These are phyloP conservation scores for Boletellus sp. DNA, from an alignment of 1,284 basidiomycete genomes.

Conservation along the genomic window DNA sequence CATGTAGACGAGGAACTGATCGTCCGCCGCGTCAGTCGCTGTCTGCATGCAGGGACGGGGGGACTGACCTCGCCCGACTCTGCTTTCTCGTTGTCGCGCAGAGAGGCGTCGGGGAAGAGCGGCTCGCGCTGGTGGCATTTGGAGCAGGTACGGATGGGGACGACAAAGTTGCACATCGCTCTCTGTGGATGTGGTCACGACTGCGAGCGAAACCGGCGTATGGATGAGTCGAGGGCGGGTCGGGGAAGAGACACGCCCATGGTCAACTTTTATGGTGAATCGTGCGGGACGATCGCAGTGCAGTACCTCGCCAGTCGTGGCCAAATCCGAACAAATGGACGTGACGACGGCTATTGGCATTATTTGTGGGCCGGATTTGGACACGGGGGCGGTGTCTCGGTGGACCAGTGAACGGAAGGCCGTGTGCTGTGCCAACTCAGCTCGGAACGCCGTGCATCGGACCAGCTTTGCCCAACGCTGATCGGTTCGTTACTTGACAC, in stretches of 20 bases:
- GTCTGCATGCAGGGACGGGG: neutral
- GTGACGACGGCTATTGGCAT: too few relatives aligned
- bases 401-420: too few relatives aligned
- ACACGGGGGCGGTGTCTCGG: too few relatives aligned
- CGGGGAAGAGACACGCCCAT: too few relatives aligned
- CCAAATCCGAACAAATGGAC: too few relatives aligned
- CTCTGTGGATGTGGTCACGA: neutral
- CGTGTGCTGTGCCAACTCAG: too few relatives aligned
- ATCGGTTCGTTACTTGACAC: too few relatives aligned
- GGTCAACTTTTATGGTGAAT: slow-evolving; percentile 7
- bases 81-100: slow-evolving; percentile 17
- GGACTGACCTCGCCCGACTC: slow-evolving; percentile 17
- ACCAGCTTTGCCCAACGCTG: too few relatives aligned
- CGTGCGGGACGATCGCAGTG: slow-evolving; percentile 1
- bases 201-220: slow-evolving; percentile 5
- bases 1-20: slow-evolving; percentile 22
- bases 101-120: slow-evolving; percentile 17
- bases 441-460: too few relatives aligned
- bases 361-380: too few relatives aligned
- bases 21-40: neutral
- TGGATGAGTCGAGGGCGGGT: too few relatives aligned
- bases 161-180: slow-evolving; percentile 29
- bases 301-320: slow-evolving; percentile 10
- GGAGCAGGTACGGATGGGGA: slow-evolving; percentile 28
- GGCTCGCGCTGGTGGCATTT: slow-evolving; percentile 25